Base-by-base conservation (phyloP, 805 yeast species). In the Ogataea ramenticola region DNA sequence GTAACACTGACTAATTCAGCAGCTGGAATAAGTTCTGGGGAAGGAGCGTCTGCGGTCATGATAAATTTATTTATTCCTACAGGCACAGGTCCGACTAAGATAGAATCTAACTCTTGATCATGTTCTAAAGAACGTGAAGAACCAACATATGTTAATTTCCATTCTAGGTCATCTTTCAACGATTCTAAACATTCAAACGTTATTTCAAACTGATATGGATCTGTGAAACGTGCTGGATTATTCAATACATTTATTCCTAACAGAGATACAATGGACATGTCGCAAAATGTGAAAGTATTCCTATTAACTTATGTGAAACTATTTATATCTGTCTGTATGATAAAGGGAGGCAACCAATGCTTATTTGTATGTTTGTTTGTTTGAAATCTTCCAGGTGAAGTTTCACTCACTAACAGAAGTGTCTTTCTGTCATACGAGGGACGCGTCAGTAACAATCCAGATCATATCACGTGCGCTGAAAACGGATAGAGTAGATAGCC, bases 11-110 rank as follows among this genome's bases (percentile, higher is more conserved):
- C 97, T 49, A 93, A 73, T 61, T 93, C 99, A 52, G 88, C 82
- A 3, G 96, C 96, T 0, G 99, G 99, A 51, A 93, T 93, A 52
- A 90, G 66, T 53, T 91, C 98, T 0, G 97, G 95, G 1, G 91
- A 80, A 1, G 99, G 99, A 0, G 99, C 96, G 56, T 95, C 98
- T 0, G 98, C 97, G 17, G 86, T 79, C 62, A 93, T 85, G 11
- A 90, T 74, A 56, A 93, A 93, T 64, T 91, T 89, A 60, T 93
- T 93, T 35, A 91, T 80, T 1, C 99, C 99, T 2, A 93, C 96
- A 0, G 99, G 99, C 2, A 93, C 96, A 0, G 99, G 99, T 0
- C 99, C 99, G 3, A 93, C 99, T n/a, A 93, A 68, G 33, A 93
- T 80, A 1, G 97, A 89, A 59, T 93, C 99, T 44, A 93, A 70